Evolutionary conservation across 208 protist species (phyloP), one percentile per base, ranked within the genome.

Genomic region (Acanthamoeba rhysodes): DNA sequence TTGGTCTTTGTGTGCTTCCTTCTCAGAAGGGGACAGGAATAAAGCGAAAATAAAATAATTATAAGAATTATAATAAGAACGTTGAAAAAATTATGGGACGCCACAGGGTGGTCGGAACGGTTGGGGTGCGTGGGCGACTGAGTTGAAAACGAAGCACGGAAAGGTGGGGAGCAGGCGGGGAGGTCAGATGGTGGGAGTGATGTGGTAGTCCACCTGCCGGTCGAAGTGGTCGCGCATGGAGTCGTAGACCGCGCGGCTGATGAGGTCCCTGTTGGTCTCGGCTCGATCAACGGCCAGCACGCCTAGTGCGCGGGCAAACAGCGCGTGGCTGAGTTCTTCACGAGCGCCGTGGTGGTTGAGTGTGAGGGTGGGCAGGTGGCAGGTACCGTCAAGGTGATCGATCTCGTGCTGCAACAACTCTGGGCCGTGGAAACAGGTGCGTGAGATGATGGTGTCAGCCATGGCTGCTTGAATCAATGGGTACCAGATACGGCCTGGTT

Each of bases 341-440:
- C 8, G 24, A 10, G 59, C 8, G 37, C 5, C 12, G 68, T n/a
- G 29, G 0, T 24, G 32, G n/a, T 90, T 41, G 27, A 88, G 27
- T 37, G 6, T 53, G 10, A 41, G 8, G 80, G 9, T 12, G 14
- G 16, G 27, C 24, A 1, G 80, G 22, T n/a, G 59, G 24, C 6
- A 55, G 34, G 14, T 91, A 91, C 84, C 84, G 41, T 91, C 84
- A 37, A 91, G 84, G 34, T 91, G 84, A 18, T 91, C 84, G n/a
- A 91, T 91, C 34, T 91, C 84, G 29, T 91, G 84, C 34, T 91
- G 84, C 50, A 91, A 53, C 24, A 91, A 16, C 34, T 91, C 84
- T 91, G 84, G 27, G 37, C 8, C 0, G 12, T 22, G 10, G 82
- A 34, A 29, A 32, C 1, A 90, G 0, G 4, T 64, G 27, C 10